Conservation (phyloP, 208 protist species). For the Crithidia mellificae region DNA sequence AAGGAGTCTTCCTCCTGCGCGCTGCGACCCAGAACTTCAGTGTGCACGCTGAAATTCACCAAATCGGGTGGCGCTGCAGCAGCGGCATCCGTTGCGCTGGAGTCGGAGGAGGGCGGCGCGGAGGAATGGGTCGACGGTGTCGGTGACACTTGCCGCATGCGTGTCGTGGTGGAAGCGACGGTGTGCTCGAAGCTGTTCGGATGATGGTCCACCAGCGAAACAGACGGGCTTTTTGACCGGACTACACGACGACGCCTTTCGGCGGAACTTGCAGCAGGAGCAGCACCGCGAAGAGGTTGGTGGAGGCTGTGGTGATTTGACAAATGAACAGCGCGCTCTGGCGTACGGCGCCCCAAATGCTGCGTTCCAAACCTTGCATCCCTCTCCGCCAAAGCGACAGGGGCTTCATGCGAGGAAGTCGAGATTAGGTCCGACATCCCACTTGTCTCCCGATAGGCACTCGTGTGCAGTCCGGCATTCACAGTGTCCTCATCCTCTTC, state of each 20-base stretch:
- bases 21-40: slow-evolving; percentile 14
- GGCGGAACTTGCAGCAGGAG: not conserved
- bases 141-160: not conserved
- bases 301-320: not conserved
- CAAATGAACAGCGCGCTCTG: slow-evolving; percentile 1
- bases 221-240: slow-evolving; percentile 9
- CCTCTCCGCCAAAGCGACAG: not conserved
- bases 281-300: no score
- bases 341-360: not conserved
- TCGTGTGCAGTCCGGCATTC: slow-evolving; percentile 29
- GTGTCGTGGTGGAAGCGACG: not conserved
- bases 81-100: not conserved
- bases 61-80: slow-evolving; percentile 9
- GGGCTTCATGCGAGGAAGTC: not conserved
- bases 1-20: slow-evolving; percentile 25
- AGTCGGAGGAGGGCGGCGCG: no score
- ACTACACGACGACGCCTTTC: not conserved
- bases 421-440: slow-evolving; percentile 13
- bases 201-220: slow-evolving; percentile 6
- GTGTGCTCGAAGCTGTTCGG: not conserved
- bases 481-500: slow-evolving; percentile 20
- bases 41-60: slow-evolving; percentile 34
- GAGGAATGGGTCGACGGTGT: not conserved
- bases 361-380: not conserved
- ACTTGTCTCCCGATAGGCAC: slow-evolving; percentile 19